Evolutionary conservation across 2,329 filamentous ascomycete genomes (phyloP).

Genomic region (Neoarthrinium moseri): DNA sequence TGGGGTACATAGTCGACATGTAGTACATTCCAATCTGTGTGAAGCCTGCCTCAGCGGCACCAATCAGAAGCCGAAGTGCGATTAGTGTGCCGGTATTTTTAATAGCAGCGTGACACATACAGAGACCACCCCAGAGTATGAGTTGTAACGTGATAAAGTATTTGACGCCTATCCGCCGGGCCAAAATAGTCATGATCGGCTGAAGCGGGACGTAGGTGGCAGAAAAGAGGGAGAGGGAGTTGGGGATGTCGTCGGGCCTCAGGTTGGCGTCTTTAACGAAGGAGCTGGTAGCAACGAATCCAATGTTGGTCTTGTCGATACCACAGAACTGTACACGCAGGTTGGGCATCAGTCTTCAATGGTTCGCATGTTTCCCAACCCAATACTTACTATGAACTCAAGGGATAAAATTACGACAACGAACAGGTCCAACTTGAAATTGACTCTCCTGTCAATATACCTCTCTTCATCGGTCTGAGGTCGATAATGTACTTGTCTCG

Average conservation of each 20-base stretch:
- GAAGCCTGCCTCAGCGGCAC: conserved; percentile 18
- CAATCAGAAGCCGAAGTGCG: conserved; percentile 18
- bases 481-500: conserved; percentile 9
- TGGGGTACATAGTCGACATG: conserved; percentile 18
- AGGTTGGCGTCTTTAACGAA: conserved; percentile 20
- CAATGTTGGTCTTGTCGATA: conserved; percentile 21
- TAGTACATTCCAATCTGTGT: conserved; percentile 20
- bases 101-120: conserved; percentile 20
- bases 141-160: conserved; percentile 13
- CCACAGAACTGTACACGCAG: conserved; percentile 14
- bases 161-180: conserved; percentile 17
- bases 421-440: conserved; percentile 15
- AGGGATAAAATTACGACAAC: conserved; percentile 14
- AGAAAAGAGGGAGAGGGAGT: conserved; percentile 20
- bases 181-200: conserved; percentile 19
- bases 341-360: not conserved
- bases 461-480: conserved; percentile 14
- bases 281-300: conserved; percentile 20
- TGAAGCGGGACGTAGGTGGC: conserved; percentile 20
- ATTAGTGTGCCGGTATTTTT: conserved; percentile 11
- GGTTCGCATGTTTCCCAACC: not conserved
- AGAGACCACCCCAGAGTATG: conserved; percentile 17
- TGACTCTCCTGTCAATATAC: conserved; percentile 13
- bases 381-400: conserved; percentile 18
- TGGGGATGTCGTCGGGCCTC: conserved; percentile 17